Evolutionary conservation across 2,329 filamentous ascomycete genomes (phyloP).

Genomic region (Penicillium sp.): DNA sequence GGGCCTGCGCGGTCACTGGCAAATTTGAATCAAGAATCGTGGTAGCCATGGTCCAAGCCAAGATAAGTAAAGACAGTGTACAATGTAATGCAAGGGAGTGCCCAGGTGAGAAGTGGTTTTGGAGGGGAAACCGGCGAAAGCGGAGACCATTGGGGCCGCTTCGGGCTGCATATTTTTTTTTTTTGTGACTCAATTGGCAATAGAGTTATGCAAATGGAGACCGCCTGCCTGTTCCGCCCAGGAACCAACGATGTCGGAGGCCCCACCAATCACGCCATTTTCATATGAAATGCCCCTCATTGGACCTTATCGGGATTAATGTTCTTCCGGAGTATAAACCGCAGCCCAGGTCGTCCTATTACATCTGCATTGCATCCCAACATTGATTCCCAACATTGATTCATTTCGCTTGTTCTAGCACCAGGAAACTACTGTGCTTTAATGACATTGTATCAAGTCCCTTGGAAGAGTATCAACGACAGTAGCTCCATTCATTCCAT

Average conservation of each 20-base stretch:
- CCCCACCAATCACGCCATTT: constrained; percentile 17
- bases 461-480: not conserved
- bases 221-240: constrained; percentile 12
- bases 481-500: not conserved
- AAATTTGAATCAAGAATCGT: constrained; percentile 4
- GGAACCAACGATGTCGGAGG: constrained; percentile 19
- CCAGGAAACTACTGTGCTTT: not conserved
- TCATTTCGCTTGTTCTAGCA: not conserved
- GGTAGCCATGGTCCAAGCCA: constrained; percentile 3
- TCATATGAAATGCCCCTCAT: not conserved
- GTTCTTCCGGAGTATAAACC: not conserved
- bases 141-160: constrained; percentile 18
- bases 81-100: constrained; percentile 11
- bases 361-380: not conserved
- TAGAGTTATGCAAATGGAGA: constrained; percentile 7
- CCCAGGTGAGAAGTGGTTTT: not conserved
- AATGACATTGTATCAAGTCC: too few species aligned
- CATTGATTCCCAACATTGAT: not conserved
- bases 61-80: constrained; percentile 14
- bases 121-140: constrained; percentile 14
- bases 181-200: constrained; percentile 6
- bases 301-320: not conserved
- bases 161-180: constrained; percentile 9
- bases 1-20: constrained; percentile 11
- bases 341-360: not conserved